These are phyloP conservation scores for Globomyces sp. DNA, from an alignment of 371 early-diverging fungal species.

Conservation along the genomic window DNA sequence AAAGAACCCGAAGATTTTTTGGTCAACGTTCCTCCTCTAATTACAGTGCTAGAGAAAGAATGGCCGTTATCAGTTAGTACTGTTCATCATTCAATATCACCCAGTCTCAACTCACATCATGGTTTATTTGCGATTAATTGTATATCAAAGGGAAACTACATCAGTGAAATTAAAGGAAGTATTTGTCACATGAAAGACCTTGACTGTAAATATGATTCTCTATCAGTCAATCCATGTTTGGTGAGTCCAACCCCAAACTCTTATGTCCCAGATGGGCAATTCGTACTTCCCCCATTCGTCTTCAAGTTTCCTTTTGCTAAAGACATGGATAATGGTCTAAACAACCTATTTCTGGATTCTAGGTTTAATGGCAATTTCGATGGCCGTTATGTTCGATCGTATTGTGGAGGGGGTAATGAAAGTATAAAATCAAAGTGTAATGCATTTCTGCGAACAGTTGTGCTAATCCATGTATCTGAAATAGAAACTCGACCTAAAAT, in stretches of 20 bases:
- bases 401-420: constrained; percentile 53
- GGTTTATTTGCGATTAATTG: background rate
- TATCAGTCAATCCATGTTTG: background rate
- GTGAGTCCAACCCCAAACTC: background rate
- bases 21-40: background rate
- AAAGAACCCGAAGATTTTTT: background rate
- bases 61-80: background rate
- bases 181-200: constrained; percentile 67
- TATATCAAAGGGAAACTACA: constrained; percentile 30
- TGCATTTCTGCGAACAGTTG: constrained; percentile 64
- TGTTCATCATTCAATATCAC: background rate
- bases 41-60: background rate
- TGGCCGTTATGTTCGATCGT: constrained; percentile 66
- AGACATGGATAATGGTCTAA: constrained; percentile 19
- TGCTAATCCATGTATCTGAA: constrained; percentile 41
- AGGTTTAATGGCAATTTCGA: constrained; percentile 64
- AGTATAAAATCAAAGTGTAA: constrained; percentile 38
- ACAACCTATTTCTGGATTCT: constrained; percentile 60
- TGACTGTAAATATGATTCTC: constrained; percentile 56
- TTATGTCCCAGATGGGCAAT: constrained; percentile 13
- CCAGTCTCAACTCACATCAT: background rate
- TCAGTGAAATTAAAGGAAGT: constrained; percentile 71
- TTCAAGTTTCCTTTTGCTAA: constrained; percentile 67
- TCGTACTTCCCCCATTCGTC: constrained; percentile 62
- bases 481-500: constrained; percentile 37